Conservation (phyloP, 139 green algal genomes). For the Mesotaenium endlicherianum region DNA sequence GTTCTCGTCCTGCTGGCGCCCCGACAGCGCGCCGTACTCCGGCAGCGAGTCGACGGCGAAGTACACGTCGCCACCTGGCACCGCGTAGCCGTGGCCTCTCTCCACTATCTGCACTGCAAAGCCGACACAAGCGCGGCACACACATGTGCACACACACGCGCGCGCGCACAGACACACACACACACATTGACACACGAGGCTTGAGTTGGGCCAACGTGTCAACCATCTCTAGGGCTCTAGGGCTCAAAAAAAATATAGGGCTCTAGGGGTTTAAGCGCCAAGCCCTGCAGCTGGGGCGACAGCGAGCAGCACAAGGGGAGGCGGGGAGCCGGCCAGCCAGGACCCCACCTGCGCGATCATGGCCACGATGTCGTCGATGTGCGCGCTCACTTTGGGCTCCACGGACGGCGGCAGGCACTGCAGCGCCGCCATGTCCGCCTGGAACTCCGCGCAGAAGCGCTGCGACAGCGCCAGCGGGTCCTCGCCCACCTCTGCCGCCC, state of each 20-base stretch:
- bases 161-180: no score
- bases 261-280: no score
- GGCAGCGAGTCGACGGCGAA: conserved; percentile 84
- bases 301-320: no score
- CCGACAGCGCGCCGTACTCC: conserved; percentile 86
- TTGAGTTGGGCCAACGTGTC: no score
- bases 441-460: conserved; percentile 90
- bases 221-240: no score
- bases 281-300: no score
- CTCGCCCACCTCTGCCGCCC: conserved; percentile 70
- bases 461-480: conserved; percentile 64
- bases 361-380: conserved; percentile 81
- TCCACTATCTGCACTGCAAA: conserved; percentile 78
- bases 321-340: no score
- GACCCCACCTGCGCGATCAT: conserved; percentile 68
- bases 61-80: conserved; percentile 82
- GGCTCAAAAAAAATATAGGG: no score
- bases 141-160: no score
- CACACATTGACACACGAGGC: no score
- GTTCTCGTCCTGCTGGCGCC: conserved; percentile 78
- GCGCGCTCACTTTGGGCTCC: conserved; percentile 88
- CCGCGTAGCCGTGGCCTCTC: conserved; percentile 85
- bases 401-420: conserved; percentile 77
- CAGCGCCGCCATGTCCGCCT: conserved; percentile 84
- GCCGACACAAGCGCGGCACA: no score